phyloP scores from a whole-genome alignment of 2,329 filamentous ascomycete genomes.

The Verticillium alfalfae region DNA sequence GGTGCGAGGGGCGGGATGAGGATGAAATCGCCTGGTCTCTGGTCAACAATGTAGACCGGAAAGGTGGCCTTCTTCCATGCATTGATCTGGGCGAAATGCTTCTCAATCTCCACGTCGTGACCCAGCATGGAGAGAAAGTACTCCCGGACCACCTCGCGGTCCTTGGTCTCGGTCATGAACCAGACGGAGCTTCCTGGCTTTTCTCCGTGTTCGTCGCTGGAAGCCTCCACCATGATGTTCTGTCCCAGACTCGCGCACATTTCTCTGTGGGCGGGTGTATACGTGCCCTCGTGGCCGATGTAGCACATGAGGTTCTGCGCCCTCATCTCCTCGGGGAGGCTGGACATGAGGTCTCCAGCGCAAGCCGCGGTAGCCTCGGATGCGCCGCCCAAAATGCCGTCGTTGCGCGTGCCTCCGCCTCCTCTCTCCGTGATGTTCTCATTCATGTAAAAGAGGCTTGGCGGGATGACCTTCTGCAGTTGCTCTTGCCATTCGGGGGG shows the following conservation, averaged over 20 bases:
- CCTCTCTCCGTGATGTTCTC: constrained; percentile 57
- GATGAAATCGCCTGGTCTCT: constrained; percentile 86
- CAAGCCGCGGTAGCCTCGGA: constrained; percentile 57
- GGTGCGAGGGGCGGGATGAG: constrained; percentile 88
- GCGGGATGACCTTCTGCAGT: constrained; percentile 71
- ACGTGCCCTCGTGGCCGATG: constrained; percentile 94
- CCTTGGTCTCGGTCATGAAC: constrained; percentile 98
- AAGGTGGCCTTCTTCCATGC: constrained; percentile 95
- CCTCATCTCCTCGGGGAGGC: constrained; percentile 77
- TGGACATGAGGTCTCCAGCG: constrained; percentile 92
- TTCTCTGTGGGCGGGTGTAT: constrained; percentile 89
- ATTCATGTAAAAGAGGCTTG: constrained; percentile 85
- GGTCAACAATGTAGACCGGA: constrained; percentile 87
- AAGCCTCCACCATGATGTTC: constrained; percentile 97
- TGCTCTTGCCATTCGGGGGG: constrained; percentile 80
- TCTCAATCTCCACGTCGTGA: constrained; percentile 94
- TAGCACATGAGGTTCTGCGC: constrained; percentile 99
- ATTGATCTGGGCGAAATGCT: constrained; percentile 92
- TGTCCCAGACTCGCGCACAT: constrained; percentile 97
- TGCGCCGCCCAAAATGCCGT: constrained; percentile 35
- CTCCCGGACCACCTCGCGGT: constrained; percentile 83
- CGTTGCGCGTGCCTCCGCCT: constrained; percentile 13
- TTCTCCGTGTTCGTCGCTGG: constrained; percentile 65
- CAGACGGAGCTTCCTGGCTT: constrained; percentile 87
- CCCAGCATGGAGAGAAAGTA: constrained; percentile 91